Evolutionary conservation across 2,329 filamentous ascomycete species (phyloP), one percentile per base, ranked within the genome.

Genomic region (Didymella lethalis): DNA sequence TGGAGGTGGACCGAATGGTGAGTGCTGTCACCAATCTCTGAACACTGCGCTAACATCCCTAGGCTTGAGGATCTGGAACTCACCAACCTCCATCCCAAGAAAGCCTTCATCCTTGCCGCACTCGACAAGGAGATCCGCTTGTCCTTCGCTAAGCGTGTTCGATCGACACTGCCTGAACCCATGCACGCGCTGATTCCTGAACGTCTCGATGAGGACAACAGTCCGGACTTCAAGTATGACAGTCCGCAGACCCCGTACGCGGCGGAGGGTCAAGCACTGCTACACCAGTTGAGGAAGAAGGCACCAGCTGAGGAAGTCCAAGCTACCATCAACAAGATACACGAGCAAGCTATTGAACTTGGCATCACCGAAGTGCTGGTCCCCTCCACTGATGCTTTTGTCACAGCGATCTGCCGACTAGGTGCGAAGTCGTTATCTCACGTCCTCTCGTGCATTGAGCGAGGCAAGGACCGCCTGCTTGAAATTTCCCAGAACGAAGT

Each of bases 1-100:
- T 99, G 95, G 95, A 98, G 98, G 79, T 99, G 95, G 95, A 89
- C 90, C 16, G 95, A 99, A 80, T 99, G 95, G 95, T 87, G 77
- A 69, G 83, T 79, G 10, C 6, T 18, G 8, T n/a, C 7, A 20
- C 8, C 2, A 6, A 8, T 10, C 23, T 12, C 29, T 18, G 4
- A 1, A 7, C 23, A 20, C 8, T 11, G 18, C 48, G 51, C 67
- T 69, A 65, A 72, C 29, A 2, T 28, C 2, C 36, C 31, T 47
- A 88, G 86, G 86, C 85, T 91, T 47, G 92, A 93, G 16, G 93
- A 98, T 74, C 88, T 97, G 16, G 84, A 87, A 43, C 84, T 96
- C 26, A 86, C 91, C 0, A 83, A 89, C 60, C 80, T 95, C 32
- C 88, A 97, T 74, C 93, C 95, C 1, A 90, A 89, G 80, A 97